Evolutionary conservation across 768 basidiomycete species (phyloP).

Genomic region (Clathrus columnatus): DNA sequence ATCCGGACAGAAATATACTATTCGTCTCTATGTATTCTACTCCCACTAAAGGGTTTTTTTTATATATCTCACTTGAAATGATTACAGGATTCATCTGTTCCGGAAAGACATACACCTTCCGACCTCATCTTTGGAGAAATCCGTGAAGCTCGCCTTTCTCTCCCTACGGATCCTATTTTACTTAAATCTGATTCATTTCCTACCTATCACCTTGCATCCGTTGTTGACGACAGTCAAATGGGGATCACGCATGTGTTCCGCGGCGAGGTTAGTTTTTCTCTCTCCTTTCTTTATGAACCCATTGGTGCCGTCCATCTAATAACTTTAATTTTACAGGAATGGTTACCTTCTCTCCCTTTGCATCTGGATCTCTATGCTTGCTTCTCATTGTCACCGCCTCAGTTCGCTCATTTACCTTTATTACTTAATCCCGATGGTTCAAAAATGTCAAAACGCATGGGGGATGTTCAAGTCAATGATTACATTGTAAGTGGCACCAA

Average conservation of each 20-base stretch:
- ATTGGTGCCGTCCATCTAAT: no score
- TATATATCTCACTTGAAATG: background rate
- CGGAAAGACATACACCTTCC: constrained; percentile 36
- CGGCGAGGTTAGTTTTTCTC: constrained; percentile 58
- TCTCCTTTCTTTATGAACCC: background rate
- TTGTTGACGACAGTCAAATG: constrained; percentile 96
- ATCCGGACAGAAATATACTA: constrained; percentile 68
- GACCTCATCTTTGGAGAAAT: constrained; percentile 75
- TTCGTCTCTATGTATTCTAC: constrained; percentile 75
- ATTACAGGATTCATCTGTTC: constrained; percentile 49
- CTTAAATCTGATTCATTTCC: constrained; percentile 91
- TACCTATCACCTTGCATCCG: constrained; percentile 93
- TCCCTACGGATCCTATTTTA: constrained; percentile 84
- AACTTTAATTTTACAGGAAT: constrained; percentile 53
- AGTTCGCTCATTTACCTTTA: constrained; percentile 87
- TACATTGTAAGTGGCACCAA: constrained; percentile 55
- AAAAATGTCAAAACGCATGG: constrained; percentile 93
- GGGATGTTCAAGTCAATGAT: constrained; percentile 78
- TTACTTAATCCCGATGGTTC: constrained; percentile 83
- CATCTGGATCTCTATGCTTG: constrained; percentile 85
- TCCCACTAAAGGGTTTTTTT: background rate
- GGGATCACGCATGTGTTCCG: constrained; percentile 90
- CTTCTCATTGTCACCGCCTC: constrained; percentile 59
- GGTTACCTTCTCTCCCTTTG: constrained; percentile 87
- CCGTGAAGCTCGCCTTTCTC: constrained; percentile 65